Evolutionary conservation across 306 rosid genomes (phyloP).

Genomic region (Gynostemma pentaphyllum): DNA sequence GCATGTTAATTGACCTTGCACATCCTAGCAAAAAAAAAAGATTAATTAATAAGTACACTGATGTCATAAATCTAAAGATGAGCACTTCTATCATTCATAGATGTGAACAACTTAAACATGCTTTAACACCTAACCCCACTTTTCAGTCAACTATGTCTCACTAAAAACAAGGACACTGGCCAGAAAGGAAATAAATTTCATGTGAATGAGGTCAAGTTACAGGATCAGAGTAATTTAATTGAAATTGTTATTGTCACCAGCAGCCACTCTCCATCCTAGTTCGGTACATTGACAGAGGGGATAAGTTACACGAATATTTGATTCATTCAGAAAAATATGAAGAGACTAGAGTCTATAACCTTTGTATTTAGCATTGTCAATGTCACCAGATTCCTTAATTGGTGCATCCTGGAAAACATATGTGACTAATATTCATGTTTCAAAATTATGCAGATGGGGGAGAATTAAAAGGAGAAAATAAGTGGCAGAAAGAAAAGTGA

Average conservation of each 20-base stretch:
- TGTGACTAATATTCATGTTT: neutral
- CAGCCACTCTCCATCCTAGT: neutral
- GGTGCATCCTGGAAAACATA: conserved; percentile 77
- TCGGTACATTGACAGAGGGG: neutral
- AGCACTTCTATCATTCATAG: neutral
- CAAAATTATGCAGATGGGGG: neutral
- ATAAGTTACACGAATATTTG: neutral
- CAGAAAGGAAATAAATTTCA: neutral
- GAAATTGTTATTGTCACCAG: neutral
- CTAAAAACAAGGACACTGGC: neutral
- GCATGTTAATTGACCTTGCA: neutral
- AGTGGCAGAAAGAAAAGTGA: neutral
- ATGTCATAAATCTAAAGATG: neutral
- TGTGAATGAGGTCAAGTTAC: neutral
- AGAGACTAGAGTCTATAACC: conserved; percentile 28
- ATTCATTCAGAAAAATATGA: neutral
- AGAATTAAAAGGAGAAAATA: neutral
- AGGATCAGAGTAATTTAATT: neutral
- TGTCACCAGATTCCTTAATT: conserved; percentile 77
- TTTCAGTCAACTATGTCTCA: neutral
- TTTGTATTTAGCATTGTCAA: conserved; percentile 63
- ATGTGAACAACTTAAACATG: neutral
- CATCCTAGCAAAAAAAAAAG: neutral
- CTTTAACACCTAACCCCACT: neutral
- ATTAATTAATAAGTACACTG: too few species aligned